These are phyloP conservation scores for Termitomyces sp. DNA, from an alignment of 768 basidiomycete genomes.

Conservation along the genomic window DNA sequence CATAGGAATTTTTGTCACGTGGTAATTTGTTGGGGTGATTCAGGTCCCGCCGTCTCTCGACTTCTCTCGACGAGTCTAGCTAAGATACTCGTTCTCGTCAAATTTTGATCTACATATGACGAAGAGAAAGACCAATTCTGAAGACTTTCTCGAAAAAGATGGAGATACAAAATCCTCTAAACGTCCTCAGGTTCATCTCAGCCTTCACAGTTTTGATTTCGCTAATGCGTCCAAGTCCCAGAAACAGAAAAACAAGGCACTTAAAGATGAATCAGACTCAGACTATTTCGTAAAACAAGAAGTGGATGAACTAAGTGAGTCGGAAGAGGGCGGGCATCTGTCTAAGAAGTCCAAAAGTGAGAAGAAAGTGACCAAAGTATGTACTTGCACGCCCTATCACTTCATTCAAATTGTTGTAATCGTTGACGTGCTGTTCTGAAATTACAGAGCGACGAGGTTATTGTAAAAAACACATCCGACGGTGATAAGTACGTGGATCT, in stretches of 20 bases:
- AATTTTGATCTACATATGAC: slow-evolving; percentile 20
- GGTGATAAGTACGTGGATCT: slow-evolving; percentile 62
- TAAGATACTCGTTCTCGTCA: not conserved
- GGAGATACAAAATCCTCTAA: slow-evolving; percentile 4
- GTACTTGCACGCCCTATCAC: not conserved
- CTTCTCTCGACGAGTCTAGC: not conserved
- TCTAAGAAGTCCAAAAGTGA: slow-evolving; percentile 35
- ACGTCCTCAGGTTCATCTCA: slow-evolving; percentile 7
- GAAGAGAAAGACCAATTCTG: slow-evolving; percentile 23
- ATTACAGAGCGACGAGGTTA: slow-evolving; percentile 17
- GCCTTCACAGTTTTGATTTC: not conserved
- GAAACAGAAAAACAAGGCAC: slow-evolving; percentile 6
- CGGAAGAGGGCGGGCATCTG: slow-evolving; percentile 11
- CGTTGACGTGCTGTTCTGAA: not conserved
- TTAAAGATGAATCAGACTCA: slow-evolving; percentile 15
- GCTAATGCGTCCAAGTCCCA: slow-evolving; percentile 7
- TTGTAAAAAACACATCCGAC: slow-evolving; percentile 25
- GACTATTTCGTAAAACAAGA: slow-evolving; percentile 18
- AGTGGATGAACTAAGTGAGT: slow-evolving; percentile 6
- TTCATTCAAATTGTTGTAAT: not conserved
- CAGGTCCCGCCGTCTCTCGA: too few species aligned
- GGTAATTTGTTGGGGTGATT: slow-evolving; percentile 7
- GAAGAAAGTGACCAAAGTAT: slow-evolving; percentile 1
- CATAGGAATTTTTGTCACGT: slow-evolving; percentile 11
- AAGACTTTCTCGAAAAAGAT: slow-evolving; percentile 12